Conservation (phyloP, 176 grass and related monocot species). For the Pharus latifolius region DNA sequence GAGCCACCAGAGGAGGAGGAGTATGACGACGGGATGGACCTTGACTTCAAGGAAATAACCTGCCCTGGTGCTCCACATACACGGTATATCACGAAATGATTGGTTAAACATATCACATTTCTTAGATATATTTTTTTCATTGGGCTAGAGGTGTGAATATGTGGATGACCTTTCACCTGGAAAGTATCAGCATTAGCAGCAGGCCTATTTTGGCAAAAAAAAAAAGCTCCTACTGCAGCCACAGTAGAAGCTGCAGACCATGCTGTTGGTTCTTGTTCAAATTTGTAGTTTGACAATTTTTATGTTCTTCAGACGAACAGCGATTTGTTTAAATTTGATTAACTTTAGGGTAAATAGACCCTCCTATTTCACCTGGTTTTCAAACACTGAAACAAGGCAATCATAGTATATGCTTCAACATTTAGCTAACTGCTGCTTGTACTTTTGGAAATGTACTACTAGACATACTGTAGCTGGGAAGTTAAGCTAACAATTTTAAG, state of each 20-base stretch:
- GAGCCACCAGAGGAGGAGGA: slow-evolving; percentile 20
- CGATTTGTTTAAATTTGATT: not conserved
- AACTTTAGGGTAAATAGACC: too few species aligned
- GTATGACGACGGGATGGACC: slow-evolving; percentile 63
- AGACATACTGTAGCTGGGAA: too few species aligned
- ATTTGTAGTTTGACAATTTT: not conserved
- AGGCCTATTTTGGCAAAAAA: not conserved
- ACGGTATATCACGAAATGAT: slow-evolving; percentile 30
- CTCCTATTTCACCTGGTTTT: too few species aligned
- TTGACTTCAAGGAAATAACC: slow-evolving; percentile 39
- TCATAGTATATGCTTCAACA: too few species aligned
- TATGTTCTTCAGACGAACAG: not conserved
- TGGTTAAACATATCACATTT: not conserved
- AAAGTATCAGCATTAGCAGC: not conserved
- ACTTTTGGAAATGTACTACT: too few species aligned
- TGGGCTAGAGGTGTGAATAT: slow-evolving; percentile 15
- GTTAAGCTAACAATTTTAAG: not conserved
- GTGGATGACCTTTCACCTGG: not conserved
- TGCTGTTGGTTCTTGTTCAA: not conserved
- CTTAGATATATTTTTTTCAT: slow-evolving; percentile 15
- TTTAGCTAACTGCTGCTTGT: too few species aligned
- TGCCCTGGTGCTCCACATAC: slow-evolving; percentile 25
- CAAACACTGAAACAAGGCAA: too few species aligned
- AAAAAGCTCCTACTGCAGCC: not conserved
- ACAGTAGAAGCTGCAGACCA: not conserved